A percentile compares a stretch with the other conserved stretches of the same genome.
Conservation (phyloP, 176 grass and related monocot genomes). For the Secale cereale region DNA sequence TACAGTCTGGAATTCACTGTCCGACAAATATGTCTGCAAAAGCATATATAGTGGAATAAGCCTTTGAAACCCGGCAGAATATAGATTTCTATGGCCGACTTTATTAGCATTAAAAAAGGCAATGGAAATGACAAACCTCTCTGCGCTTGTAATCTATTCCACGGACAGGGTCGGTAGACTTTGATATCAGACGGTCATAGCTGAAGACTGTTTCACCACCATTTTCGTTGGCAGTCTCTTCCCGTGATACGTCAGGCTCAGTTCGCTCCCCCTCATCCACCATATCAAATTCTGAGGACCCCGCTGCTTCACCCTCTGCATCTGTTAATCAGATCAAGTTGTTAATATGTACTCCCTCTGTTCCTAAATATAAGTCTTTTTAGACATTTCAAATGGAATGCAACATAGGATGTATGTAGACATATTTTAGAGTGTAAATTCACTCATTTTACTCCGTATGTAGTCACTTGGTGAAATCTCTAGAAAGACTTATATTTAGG, state of each 20-base stretch:
- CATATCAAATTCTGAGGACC: constrained; percentile 15
- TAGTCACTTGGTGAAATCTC: no score
- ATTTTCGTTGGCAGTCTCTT: constrained; percentile 62
- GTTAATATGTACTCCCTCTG: neutral
- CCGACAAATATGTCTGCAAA: constrained; percentile 87
- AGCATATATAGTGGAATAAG: constrained; percentile 2
- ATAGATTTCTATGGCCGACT: neutral
- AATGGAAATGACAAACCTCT: constrained; percentile 63
- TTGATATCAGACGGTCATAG: constrained; percentile 83
- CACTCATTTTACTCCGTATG: no score
- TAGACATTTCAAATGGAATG: no score
- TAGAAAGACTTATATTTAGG: no score
- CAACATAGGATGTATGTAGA: no score
- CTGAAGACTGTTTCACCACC: constrained; percentile 70
- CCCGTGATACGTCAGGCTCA: constrained; percentile 52
- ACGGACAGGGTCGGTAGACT: constrained; percentile 69
- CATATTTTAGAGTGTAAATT: no score
- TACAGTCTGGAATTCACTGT: constrained; percentile 69
- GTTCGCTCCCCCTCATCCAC: constrained; percentile 46
- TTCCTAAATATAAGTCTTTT: no score
- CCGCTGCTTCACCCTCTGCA: constrained; percentile 31
- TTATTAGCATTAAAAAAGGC: neutral
- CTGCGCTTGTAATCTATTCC: constrained; percentile 88
- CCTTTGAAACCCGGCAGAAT: neutral
- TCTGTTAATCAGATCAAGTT: constrained; percentile 44